A percentile compares a stretch with the other conserved stretches of the same genome.
These are phyloP conservation scores for Cercospora zeina DNA, from an alignment of 2,329 filamentous ascomycete species.

Conservation along the genomic window DNA sequence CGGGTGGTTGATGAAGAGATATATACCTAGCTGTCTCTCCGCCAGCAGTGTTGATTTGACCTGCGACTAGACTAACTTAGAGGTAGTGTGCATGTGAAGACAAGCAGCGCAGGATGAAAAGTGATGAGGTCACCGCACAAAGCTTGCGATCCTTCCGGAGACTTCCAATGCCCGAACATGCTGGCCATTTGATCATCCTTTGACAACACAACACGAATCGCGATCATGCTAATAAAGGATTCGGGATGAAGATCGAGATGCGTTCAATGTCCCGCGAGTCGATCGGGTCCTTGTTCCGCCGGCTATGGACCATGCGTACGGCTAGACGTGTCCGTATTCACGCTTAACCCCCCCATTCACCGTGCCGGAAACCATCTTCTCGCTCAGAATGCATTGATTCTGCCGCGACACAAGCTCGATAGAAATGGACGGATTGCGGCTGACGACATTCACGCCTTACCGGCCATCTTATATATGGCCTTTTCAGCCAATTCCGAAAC, in stretches of 20 bases:
- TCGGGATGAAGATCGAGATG: constrained; percentile 7
- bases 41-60: neutral
- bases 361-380: neutral
- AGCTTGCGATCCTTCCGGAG: constrained; percentile 9
- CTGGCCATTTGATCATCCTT: neutral
- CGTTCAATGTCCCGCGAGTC: neutral
- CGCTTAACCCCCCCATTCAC: neutral
- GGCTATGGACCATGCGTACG: neutral
- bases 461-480: constrained; percentile 47
- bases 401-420: too few species aligned
- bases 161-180: constrained; percentile 4
- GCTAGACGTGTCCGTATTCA: neutral
- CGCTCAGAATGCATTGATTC: neutral
- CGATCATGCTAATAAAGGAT: neutral
- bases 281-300: neutral
- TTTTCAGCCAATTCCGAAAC: constrained; percentile 45
- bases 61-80: neutral
- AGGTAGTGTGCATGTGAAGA: constrained; percentile 8
- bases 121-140: constrained; percentile 20
- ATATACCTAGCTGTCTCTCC: neutral
- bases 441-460: constrained; percentile 22
- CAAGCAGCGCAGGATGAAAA: constrained; percentile 1
- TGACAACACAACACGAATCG: constrained; percentile 4
- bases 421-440: too few species aligned
- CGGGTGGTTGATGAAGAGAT: neutral